These are phyloP conservation scores for Ceratonia siliqua DNA, from an alignment of 306 rosid genomes.

Conservation along the genomic window DNA sequence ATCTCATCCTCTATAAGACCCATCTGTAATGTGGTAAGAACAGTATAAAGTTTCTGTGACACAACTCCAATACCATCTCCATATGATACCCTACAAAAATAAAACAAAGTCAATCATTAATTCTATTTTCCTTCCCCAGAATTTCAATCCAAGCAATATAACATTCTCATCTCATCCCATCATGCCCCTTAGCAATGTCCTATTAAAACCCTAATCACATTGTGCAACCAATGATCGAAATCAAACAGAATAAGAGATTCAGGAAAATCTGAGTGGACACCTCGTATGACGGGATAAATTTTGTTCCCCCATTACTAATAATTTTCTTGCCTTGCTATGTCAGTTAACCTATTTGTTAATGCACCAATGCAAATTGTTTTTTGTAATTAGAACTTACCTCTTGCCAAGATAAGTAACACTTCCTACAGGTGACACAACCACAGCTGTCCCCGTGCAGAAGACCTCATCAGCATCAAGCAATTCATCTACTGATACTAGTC, in stretches of 20 bases:
- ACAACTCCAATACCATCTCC: constrained; percentile 58
- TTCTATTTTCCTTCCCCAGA: neutral
- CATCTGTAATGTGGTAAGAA: constrained; percentile 69
- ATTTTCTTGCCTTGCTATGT: neutral
- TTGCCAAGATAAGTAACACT: constrained; percentile 60
- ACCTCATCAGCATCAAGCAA: constrained; percentile 74
- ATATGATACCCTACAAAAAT: constrained; percentile 49
- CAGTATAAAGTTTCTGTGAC: constrained; percentile 55
- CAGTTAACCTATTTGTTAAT: neutral
- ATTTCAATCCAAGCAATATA: neutral
- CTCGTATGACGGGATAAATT: neutral
- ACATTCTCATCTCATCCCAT: neutral
- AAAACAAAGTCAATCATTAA: neutral
- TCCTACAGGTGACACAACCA: constrained; percentile 81
- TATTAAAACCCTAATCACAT: neutral
- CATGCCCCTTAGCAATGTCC: neutral
- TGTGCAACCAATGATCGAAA: neutral
- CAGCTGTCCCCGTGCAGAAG: constrained; percentile 76
- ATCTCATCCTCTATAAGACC: constrained; percentile 60
- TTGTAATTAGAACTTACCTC: constrained; percentile 36
- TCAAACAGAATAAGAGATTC: neutral
- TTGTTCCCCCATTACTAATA: neutral
- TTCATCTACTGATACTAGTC: constrained; percentile 64
- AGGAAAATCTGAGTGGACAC: neutral
- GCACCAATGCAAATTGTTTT: neutral